phyloP scores from a whole-genome alignment of 176 grass and related monocot genomes.

The Cenchrus purpureus region DNA sequence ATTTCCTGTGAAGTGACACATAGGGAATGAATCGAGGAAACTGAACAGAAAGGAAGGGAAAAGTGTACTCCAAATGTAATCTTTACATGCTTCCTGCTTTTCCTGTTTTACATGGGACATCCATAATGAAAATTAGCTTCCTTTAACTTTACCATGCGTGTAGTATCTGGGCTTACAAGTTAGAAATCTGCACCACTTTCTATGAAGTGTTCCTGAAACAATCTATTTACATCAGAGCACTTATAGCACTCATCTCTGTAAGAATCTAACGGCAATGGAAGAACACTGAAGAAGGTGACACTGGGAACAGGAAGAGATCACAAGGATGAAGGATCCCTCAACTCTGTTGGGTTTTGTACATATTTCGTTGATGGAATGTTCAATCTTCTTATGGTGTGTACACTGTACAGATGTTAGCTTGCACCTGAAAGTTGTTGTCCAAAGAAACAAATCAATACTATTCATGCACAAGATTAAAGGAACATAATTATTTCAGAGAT shows the following conservation, averaged over 20 bases:
- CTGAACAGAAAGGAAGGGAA: background rate
- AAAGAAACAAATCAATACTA: constrained; percentile 10
- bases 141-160: constrained; percentile 18
- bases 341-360: constrained; percentile 31
- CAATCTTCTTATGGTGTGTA: constrained; percentile 32
- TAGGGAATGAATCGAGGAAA: background rate
- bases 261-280: constrained; percentile 12
- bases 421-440: constrained; percentile 38
- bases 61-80: constrained; percentile 14
- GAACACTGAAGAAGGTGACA: constrained; percentile 1
- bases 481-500: background rate
- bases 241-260: constrained; percentile 12
- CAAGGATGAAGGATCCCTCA: background rate
- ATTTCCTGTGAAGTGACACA: no score
- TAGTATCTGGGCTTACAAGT: constrained; percentile 13
- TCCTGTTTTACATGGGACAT: constrained; percentile 18
- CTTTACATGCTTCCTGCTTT: background rate
- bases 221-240: constrained; percentile 46
- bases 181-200: constrained; percentile 26
- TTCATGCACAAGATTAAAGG: background rate
- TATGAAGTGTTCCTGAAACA: constrained; percentile 32
- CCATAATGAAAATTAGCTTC: constrained; percentile 23
- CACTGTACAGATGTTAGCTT: constrained; percentile 42
- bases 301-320: background rate
- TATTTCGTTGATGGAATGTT: constrained; percentile 1